phyloP scores from a whole-genome alignment of 2,329 filamentous ascomycete genomes.

The Epichloe gansuensis region DNA sequence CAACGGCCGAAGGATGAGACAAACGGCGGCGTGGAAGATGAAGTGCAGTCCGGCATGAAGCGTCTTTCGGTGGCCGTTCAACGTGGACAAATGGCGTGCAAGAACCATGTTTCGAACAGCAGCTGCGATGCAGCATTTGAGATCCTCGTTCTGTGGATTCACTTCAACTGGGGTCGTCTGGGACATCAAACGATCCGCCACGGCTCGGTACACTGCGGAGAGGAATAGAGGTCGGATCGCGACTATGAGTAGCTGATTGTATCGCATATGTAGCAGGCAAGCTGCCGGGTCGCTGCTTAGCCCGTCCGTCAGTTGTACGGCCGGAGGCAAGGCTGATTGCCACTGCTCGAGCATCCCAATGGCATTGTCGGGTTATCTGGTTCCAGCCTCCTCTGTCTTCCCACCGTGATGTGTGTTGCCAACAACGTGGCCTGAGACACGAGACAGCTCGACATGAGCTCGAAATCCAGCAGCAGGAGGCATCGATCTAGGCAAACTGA shows the following conservation, averaged over 20 bases:
- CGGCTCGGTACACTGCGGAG: conserved; percentile 32
- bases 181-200: conserved; percentile 27
- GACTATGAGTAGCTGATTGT: conserved; percentile 38
- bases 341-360: conserved; percentile 31
- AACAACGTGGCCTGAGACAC: conserved; percentile 36
- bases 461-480: conserved; percentile 31
- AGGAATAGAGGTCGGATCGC: conserved; percentile 36
- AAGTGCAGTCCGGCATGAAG: conserved; percentile 34
- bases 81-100: conserved; percentile 26
- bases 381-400: conserved; percentile 10
- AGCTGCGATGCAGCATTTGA: conserved; percentile 29
- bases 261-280: conserved; percentile 36
- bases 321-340: conserved; percentile 24
- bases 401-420: conserved; percentile 31
- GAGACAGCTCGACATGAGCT: conserved; percentile 34
- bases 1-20: conserved; percentile 34
- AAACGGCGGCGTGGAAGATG: conserved; percentile 37
- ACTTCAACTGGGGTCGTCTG: conserved; percentile 13
- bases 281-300: conserved; percentile 28
- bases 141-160: conserved; percentile 15
- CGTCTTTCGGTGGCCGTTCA: conserved; percentile 27
- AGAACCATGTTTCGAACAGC: conserved; percentile 34
- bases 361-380: conserved; percentile 26
- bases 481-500: conserved; percentile 22
- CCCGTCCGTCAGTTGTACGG: conserved; percentile 25